These are phyloP conservation scores for Brassica balearica DNA, from an alignment of 441 rosid species.

Conservation along the genomic window DNA sequence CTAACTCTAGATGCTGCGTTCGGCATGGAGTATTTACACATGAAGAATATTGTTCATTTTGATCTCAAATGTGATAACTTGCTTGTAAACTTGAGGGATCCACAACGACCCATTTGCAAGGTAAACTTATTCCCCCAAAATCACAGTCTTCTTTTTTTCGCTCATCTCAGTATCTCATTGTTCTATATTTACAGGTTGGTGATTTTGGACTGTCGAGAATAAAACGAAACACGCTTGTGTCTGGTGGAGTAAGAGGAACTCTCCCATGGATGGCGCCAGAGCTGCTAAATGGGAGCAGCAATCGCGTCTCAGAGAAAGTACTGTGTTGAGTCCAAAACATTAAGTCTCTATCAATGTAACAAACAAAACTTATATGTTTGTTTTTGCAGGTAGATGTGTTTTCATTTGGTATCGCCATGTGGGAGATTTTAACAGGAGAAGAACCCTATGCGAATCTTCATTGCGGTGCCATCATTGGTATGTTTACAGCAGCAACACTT, in stretches of 20 bases:
- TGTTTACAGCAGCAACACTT: background rate
- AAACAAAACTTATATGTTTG: background rate
- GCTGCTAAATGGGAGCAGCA: slow-evolving; percentile 69
- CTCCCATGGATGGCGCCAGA: slow-evolving; percentile 97
- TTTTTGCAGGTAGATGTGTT: slow-evolving; percentile 78
- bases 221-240: slow-evolving; percentile 85
- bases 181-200: slow-evolving; percentile 48
- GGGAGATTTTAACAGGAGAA: slow-evolving; percentile 87
- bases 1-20: slow-evolving; percentile 88
- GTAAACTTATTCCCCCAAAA: background rate
- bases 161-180: background rate
- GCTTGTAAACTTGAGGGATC: slow-evolving; percentile 78
- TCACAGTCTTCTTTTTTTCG: background rate
- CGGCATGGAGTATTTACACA: slow-evolving; percentile 95
- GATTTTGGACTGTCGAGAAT: slow-evolving; percentile 85
- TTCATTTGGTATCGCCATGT: slow-evolving; percentile 85
- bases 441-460: slow-evolving; percentile 95
- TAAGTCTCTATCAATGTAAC: background rate
- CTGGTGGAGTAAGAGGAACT: slow-evolving; percentile 93
- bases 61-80: slow-evolving; percentile 85
- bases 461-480: slow-evolving; percentile 92
- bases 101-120: slow-evolving; percentile 57
- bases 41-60: slow-evolving; percentile 80
- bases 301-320: slow-evolving; percentile 83
- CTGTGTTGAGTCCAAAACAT: background rate